Evolutionary conservation across 2,329 filamentous ascomycete species (phyloP).

Genomic region (Sporothrix pseudoabietina): DNA sequence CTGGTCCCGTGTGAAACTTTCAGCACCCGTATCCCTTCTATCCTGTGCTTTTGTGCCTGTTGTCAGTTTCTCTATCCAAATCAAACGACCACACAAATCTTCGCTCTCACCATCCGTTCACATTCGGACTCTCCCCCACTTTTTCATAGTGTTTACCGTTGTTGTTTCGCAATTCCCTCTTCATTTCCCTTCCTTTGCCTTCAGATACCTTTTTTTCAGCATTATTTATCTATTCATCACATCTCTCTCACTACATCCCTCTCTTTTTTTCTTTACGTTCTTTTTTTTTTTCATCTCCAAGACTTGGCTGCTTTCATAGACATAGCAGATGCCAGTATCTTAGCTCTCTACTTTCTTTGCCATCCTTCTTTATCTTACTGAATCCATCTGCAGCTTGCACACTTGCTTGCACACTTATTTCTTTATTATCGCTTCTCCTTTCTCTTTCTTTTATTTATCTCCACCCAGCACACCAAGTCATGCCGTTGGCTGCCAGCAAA

Average conservation of each 20-base stretch:
- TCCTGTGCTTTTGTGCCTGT: constrained; percentile 20
- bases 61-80: constrained; percentile 16
- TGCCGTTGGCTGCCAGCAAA: not conserved
- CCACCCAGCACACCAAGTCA: not conserved
- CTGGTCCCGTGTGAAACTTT: constrained; percentile 30
- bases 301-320: not conserved
- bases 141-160: not conserved
- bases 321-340: not conserved
- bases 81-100: not conserved
- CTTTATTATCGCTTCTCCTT: not conserved
- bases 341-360: constrained; percentile 18
- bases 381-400: not conserved
- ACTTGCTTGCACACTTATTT: not conserved
- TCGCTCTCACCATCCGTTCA: not conserved
- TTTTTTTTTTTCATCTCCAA: not conserved
- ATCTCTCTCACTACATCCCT: not conserved
- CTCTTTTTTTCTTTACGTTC: not conserved
- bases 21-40: not conserved
- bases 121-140: not conserved
- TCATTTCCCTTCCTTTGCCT: not conserved
- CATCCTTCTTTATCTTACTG: constrained; percentile 10
- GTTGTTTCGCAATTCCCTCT: not conserved
- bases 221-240: not conserved
- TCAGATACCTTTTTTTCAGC: not conserved
- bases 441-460: not conserved